phyloP scores from a whole-genome alignment of 305 asterid species.

The Andrographis paniculata region DNA sequence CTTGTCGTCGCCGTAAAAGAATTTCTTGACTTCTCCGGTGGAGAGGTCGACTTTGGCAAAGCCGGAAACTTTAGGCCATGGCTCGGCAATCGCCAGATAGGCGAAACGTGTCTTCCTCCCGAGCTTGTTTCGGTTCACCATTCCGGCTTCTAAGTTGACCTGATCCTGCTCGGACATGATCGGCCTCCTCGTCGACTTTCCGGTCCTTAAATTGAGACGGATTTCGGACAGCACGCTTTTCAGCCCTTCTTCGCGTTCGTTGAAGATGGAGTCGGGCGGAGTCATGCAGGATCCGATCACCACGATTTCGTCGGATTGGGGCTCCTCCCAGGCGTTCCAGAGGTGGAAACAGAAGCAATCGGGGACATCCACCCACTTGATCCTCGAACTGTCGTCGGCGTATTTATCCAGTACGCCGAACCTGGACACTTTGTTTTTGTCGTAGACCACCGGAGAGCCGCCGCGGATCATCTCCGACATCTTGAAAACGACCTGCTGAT shows the following conservation, averaged over 20 bases:
- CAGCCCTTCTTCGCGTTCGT: slow-evolving; percentile 69
- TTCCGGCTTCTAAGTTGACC: slow-evolving; percentile 83
- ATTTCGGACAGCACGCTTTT: slow-evolving; percentile 83
- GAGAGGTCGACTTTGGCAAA: slow-evolving; percentile 75
- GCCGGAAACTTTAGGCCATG: slow-evolving; percentile 96
- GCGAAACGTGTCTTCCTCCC: slow-evolving; percentile 69
- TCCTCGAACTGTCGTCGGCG: slow-evolving; percentile 29
- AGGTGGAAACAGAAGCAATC: slow-evolving; percentile 89
- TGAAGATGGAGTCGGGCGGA: slow-evolving; percentile 89
- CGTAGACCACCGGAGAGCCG: slow-evolving; percentile 83
- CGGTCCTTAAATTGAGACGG: slow-evolving; percentile 60
- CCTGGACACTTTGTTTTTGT: slow-evolving; percentile 44
- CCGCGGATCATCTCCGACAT: slow-evolving; percentile 80
- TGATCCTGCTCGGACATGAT: slow-evolving; percentile 49
- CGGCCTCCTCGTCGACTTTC: slow-evolving; percentile 49
- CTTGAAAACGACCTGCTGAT: slow-evolving; percentile 89
- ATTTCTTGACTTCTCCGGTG: slow-evolving; percentile 58
- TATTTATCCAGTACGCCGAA: slow-evolving; percentile 66
- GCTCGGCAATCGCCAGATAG: slow-evolving; percentile 78
- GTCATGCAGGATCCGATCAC: slow-evolving; percentile 97
- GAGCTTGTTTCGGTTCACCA: slow-evolving; percentile 78
- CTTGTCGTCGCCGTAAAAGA: slow-evolving; percentile 60
- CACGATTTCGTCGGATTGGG: slow-evolving; percentile 61
- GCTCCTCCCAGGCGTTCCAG: slow-evolving; percentile 99
- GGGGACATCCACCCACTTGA: slow-evolving; percentile 74